A percentile compares a stretch with the other conserved stretches of the same genome.
phyloP scores from a whole-genome alignment of 2,329 filamentous ascomycete genomes.

The Colletotrichum sp. region DNA sequence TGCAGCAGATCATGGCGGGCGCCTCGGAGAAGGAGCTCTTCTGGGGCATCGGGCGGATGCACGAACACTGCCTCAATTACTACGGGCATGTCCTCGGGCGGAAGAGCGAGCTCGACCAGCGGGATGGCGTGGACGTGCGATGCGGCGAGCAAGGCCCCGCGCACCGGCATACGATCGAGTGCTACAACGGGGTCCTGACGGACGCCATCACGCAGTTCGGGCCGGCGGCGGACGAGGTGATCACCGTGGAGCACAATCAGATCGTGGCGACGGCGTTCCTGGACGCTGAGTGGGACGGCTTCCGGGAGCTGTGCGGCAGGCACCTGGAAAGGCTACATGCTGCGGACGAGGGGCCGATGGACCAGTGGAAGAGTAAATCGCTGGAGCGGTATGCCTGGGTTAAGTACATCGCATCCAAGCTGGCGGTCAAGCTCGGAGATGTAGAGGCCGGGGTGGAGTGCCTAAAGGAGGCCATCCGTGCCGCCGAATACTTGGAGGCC shows the following conservation, averaged over 20 bases:
- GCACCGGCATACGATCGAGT: neutral
- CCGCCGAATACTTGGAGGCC: neutral
- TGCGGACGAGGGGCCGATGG: neutral
- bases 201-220: neutral
- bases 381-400: neutral
- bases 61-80: neutral
- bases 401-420: neutral
- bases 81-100: neutral
- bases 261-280: neutral
- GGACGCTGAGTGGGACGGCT: neutral
- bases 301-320: neutral
- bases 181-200: neutral
- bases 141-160: neutral
- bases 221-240: neutral
- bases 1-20: neutral
- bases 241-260: neutral
- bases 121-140: neutral
- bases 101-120: neutral
- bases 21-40: neutral
- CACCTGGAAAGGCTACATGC: neutral
- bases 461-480: neutral
- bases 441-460: neutral
- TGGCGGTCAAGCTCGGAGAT: neutral
- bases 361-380: neutral
- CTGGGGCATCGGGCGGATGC: neutral